Evolutionary conservation across 768 basidiomycete species (phyloP), one percentile per base, ranked within the genome.

Genomic region (Naganishia antarctica): DNA sequence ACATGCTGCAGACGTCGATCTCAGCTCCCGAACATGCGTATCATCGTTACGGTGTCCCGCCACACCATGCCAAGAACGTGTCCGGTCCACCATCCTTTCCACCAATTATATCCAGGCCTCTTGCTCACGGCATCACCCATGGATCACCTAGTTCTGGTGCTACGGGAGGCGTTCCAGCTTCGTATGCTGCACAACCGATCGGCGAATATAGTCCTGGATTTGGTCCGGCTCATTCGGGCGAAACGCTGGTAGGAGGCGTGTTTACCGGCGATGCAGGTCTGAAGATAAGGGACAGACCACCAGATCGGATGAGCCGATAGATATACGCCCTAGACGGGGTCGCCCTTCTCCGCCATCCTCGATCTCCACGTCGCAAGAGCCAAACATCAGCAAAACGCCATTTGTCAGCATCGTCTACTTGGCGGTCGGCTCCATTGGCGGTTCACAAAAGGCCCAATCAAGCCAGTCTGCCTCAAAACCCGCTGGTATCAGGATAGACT

Each of bases 11-110:
- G 16, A 37, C 28, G 5, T 25, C 34, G 8, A 11, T 23, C 1
- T 4, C 37, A 16, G 37, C 21, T 15, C 31, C 50, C n/a, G 32
- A 16, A 16, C 2, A 51, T 25, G 34, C 37, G 11, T 57, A 57
- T 34, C 53, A 57, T 21, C 53, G 53, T 11, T 57, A 57, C 26
- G 53, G 40, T 26, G 18, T 40, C 40, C 53, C 53, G 37, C 34
- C n/a, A 41, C 28, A 57, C 37, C 53, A 57, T 11, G 34, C n/a
- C n/a, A 37, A 37, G 34, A 51, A 34, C 13, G 18, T 2, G 4
- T n/a, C 28, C 31, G 31, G 8, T 31, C 13, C 53, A 3, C 26
- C 53, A 16, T 13, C 32, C 3, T 57, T 57, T 34, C 34, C 37
- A 25, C 18, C 53, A 23, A 18, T 5, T 16, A 25, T 37, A 34